Percentiles rank a stretch among this genome's conserved stretches.
Conservation (phyloP, 148 eudicot genomes). For the Vaccinium corymbosum region DNA sequence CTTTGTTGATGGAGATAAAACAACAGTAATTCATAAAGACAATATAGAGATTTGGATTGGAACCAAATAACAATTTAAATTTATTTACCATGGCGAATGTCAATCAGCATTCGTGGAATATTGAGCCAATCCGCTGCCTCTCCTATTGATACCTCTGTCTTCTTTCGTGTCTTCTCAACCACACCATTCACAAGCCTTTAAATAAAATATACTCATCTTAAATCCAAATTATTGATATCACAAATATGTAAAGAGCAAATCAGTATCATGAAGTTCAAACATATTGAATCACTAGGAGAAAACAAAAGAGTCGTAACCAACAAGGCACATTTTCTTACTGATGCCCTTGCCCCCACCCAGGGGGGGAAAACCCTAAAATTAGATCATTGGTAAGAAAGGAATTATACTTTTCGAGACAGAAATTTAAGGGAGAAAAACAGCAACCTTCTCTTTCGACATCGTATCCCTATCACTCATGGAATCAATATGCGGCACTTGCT, state of each 20-base stretch:
- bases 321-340: not conserved
- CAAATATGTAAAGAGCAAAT: not conserved
- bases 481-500: not conserved
- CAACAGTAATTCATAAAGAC: not conserved
- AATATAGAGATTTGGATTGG: not conserved
- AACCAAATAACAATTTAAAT: not conserved
- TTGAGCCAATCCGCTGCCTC: constrained; percentile 60
- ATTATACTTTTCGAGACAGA: not conserved
- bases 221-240: not conserved
- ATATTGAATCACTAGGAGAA: not conserved
- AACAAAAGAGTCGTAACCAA: not conserved
- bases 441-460: not conserved
- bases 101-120: constrained; percentile 89
- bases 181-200: constrained; percentile 84
- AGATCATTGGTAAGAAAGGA: not conserved
- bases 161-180: constrained; percentile 74
- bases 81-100: constrained; percentile 84
- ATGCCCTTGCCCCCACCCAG: not conserved
- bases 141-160: constrained; percentile 60
- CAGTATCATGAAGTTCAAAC: not conserved
- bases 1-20: not conserved
- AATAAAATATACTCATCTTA: constrained; percentile 13
- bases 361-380: not conserved
- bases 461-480: not conserved
- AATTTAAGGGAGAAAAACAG: not conserved